A percentile compares a stretch with the other conserved stretches of the same genome.
Evolutionary conservation across 1,284 basidiomycete species (phyloP).

Genomic region (Marasmius tenuissimus): DNA sequence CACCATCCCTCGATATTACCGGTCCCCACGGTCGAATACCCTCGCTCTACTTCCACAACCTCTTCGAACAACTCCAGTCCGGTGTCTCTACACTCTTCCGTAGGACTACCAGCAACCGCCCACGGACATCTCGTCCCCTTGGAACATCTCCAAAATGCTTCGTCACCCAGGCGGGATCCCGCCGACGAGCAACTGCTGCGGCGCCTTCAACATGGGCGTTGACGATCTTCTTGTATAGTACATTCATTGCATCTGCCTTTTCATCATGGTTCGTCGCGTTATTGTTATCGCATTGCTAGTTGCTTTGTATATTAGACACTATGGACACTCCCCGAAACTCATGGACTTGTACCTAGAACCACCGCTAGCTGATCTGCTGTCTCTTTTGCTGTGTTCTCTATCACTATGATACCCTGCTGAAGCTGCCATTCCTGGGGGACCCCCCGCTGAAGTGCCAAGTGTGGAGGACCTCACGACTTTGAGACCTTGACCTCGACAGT

Average conservation of each 20-base stretch:
- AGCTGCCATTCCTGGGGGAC: no score
- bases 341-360: not conserved
- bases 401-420: no score
- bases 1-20: not conserved
- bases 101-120: slow-evolving; percentile 22
- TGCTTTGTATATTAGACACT: slow-evolving; percentile 1
- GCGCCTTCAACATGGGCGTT: slow-evolving; percentile 38
- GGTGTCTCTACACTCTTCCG: slow-evolving; percentile 22
- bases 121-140: slow-evolving; percentile 51
- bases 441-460: no score
- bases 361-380: no score
- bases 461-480: no score
- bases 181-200: slow-evolving; percentile 58
- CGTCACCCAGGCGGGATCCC: slow-evolving; percentile 53
- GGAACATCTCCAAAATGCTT: slow-evolving; percentile 53
- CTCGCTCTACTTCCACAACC: slow-evolving; percentile 9
- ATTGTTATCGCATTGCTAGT: not conserved
- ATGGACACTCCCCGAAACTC: not conserved
- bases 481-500: no score
- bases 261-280: not conserved
- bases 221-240: not conserved
- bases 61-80: slow-evolving; percentile 22
- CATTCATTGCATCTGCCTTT: not conserved
- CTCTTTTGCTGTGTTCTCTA: no score
- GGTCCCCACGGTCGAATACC: not conserved